phyloP scores from a whole-genome alignment of 2,329 filamentous ascomycete genomes.

The Fusarium austroafricanum region DNA sequence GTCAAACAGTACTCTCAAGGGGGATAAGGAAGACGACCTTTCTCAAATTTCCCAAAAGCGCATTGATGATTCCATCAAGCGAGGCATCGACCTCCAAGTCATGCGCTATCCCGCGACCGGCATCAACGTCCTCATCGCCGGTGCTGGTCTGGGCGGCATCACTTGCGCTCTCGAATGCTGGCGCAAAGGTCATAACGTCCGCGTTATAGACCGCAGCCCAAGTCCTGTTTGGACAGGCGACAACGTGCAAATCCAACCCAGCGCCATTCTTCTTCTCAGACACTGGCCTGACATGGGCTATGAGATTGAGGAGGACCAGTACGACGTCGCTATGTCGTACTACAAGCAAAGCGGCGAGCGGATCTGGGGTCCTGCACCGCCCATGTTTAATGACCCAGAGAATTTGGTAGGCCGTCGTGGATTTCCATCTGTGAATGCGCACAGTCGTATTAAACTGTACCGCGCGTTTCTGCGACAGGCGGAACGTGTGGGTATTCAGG shows the following conservation, averaged over 20 bases:
- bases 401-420: constrained; percentile 8
- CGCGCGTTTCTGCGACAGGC: constrained; percentile 24
- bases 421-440: constrained; percentile 27
- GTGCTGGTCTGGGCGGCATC: constrained; percentile 18
- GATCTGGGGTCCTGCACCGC: constrained; percentile 32
- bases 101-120: constrained; percentile 33
- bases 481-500: constrained; percentile 14
- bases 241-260: constrained; percentile 31
- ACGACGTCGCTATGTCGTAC: constrained; percentile 36
- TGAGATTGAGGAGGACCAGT: constrained; percentile 31
- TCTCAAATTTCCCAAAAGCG: background rate
- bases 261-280: constrained; percentile 24
- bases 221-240: constrained; percentile 29
- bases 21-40: background rate
- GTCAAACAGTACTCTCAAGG: background rate
- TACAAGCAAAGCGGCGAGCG: constrained; percentile 28
- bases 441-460: constrained; percentile 25
- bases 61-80: background rate
- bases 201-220: constrained; percentile 22
- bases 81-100: constrained; percentile 21
- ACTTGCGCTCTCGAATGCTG: constrained; percentile 31
- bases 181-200: constrained; percentile 34
- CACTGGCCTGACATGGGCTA: constrained; percentile 36
- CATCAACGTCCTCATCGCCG: constrained; percentile 23
- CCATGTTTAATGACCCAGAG: constrained; percentile 34